These are phyloP conservation scores for Fistulinella staudtii DNA, from an alignment of 1,284 basidiomycete genomes.

Conservation along the genomic window DNA sequence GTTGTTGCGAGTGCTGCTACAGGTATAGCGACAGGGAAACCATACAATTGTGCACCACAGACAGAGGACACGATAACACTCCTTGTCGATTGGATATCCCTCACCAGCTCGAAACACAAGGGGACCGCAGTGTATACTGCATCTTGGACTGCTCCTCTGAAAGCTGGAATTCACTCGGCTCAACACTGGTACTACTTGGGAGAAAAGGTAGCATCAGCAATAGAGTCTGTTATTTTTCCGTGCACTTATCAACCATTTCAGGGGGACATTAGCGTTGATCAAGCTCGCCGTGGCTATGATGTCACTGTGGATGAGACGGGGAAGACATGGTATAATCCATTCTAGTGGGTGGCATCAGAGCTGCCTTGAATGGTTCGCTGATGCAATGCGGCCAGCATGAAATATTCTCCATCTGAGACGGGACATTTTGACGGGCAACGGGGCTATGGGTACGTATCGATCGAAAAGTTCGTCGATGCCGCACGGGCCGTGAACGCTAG, in stretches of 20 bases:
- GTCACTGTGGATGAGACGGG: constrained; percentile 80
- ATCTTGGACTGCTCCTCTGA: constrained; percentile 81
- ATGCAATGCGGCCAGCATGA: constrained; percentile 59
- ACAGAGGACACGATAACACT: constrained; percentile 96
- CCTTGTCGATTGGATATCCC: constrained; percentile 87
- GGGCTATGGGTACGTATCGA: constrained; percentile 87
- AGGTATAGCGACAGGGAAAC: constrained; percentile 84
- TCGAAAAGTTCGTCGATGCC: constrained; percentile 89
- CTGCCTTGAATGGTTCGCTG: constrained; percentile 6
- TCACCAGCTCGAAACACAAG: constrained; percentile 62
- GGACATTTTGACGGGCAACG: constrained; percentile 92
- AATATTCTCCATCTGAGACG: constrained; percentile 87
- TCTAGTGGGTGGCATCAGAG: constrained; percentile 61
- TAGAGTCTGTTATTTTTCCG: background rate
- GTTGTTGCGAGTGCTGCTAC: constrained; percentile 86
- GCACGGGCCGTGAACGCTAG: constrained; percentile 75
- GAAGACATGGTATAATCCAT: constrained; percentile 83
- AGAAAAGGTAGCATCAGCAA: constrained; percentile 57
- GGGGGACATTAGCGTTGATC: constrained; percentile 90
- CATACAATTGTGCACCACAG: constrained; percentile 77
- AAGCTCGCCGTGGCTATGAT: constrained; percentile 90
- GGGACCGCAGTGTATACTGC: constrained; percentile 90
- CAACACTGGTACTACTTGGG: constrained; percentile 96
- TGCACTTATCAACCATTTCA: constrained; percentile 27
- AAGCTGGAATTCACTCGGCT: constrained; percentile 76